Evolutionary conservation across 75 land plant species (phyloP).

Genomic region (Cryptomeria japonica): DNA sequence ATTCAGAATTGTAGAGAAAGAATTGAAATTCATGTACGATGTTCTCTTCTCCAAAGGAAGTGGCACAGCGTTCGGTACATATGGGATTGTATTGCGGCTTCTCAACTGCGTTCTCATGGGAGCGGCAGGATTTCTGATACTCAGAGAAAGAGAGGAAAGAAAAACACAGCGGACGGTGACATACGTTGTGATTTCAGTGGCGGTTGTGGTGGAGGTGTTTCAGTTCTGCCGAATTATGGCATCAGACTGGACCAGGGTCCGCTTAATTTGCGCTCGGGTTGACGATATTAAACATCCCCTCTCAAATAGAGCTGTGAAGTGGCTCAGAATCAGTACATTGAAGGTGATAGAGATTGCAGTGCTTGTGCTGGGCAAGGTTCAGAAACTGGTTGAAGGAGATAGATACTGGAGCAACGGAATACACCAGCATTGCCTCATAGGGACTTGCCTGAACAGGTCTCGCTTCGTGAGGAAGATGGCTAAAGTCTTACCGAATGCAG

Average conservation of each 20-base stretch:
- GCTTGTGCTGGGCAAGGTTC: background rate
- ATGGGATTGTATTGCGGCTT: background rate
- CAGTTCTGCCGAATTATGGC: background rate
- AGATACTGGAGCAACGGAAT: background rate
- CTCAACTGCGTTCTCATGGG: background rate
- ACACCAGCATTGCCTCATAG: background rate
- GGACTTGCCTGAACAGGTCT: background rate
- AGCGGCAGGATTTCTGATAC: background rate
- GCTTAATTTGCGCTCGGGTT: background rate
- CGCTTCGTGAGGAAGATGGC: background rate
- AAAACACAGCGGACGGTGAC: background rate
- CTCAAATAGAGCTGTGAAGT: background rate
- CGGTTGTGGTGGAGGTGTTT: background rate
- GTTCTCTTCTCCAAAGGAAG: background rate
- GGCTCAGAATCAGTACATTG: background rate
- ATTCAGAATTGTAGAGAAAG: background rate
- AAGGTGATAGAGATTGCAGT: background rate
- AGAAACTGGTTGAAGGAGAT: background rate
- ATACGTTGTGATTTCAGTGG: background rate
- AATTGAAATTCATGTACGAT: background rate
- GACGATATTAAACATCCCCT: background rate
- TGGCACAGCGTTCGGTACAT: background rate
- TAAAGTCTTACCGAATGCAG: background rate
- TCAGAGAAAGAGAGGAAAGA: background rate
- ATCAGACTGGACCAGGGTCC: background rate